Base-by-base conservation (phyloP, 495 filamentous ascomycete species). In the Hypoxylon lenormandii region DNA sequence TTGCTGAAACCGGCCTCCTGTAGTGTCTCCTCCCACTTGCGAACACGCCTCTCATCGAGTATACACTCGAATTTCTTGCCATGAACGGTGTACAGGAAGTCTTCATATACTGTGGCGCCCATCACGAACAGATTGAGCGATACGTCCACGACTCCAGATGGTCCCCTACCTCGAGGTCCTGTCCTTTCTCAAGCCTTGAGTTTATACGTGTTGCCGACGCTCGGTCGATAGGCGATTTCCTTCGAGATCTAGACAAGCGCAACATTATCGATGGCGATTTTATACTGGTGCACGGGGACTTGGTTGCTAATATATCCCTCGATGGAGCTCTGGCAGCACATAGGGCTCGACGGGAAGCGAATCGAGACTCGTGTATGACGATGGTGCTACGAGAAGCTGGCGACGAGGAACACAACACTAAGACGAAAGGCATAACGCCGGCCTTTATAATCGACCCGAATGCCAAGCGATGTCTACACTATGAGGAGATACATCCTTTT, bases 321-420 rank as follows among this genome's bases (percentile, higher is more conserved):
- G 92, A 93, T 67, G 83, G 80, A 45, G 90, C 89, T n/a, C 80
- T 99, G 47, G 83, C 87, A 4, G 86, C 85, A 37, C 95, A 99
- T 76, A 87, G 91, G 54, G 87, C 89, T 48, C 90, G 95, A 30
- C 89, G 95, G 42, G 87, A 88, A 74, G 86, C 87, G 51, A 91
- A 96, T 79, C 94, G 95, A 74, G 93, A 97, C 76, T 92, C 94
- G 12, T 97, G 97, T 79, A 99, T 99, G 96, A 99, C 95, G 21
- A 93, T 98, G 88, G 84, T 99, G 19, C 80, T 98, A 52, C 86
- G 91, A 48, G 87, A 93, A 78, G 91, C 88, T 2, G 92, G 92
- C n/a, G 79, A 82, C 1, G 81, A 79, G 18, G 66, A 76, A 23
- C 92, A 97, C 77, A 82, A 90, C 16, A 92, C 90, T 26, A 93